Conservation (phyloP, 257 asterid species). For the Fraxinus excelsior region DNA sequence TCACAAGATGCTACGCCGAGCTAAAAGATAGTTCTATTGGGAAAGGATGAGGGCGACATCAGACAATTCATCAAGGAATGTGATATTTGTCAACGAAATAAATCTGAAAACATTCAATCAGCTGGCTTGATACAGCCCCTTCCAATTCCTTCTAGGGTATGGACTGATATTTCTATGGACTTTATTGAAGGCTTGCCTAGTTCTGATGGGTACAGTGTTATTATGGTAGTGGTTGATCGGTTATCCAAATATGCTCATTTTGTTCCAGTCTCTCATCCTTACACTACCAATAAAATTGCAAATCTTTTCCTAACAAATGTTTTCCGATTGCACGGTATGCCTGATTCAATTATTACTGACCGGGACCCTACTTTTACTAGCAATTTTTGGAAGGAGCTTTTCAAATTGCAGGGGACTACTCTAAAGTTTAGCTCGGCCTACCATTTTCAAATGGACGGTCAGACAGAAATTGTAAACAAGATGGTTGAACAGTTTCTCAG, state of each 20-base stretch:
- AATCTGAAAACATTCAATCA: no score
- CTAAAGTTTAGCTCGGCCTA: background rate
- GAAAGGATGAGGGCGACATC: background rate
- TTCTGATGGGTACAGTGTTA: background rate
- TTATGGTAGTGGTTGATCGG: background rate
- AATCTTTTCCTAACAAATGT: background rate
- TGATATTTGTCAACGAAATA: background rate
- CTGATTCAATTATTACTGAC: background rate
- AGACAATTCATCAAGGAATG: background rate
- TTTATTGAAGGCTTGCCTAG: background rate
- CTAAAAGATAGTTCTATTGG: no score
- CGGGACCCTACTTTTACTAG: background rate
- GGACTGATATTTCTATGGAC: conserved; percentile 1
- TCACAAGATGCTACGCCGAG: no score
- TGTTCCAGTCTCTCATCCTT: background rate
- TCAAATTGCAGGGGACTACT: background rate
- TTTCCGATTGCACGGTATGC: conserved; percentile 9
- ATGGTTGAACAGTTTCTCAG: no score
- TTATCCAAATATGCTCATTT: background rate
- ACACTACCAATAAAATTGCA: background rate
- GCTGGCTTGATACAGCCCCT: conserved; percentile 12
- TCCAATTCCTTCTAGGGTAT: background rate
- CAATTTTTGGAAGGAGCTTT: background rate
- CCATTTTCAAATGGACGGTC: conserved; percentile 19
- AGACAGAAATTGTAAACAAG: background rate